Conservation (phyloP, 257 asterid species). For the Mentha longifolia region DNA sequence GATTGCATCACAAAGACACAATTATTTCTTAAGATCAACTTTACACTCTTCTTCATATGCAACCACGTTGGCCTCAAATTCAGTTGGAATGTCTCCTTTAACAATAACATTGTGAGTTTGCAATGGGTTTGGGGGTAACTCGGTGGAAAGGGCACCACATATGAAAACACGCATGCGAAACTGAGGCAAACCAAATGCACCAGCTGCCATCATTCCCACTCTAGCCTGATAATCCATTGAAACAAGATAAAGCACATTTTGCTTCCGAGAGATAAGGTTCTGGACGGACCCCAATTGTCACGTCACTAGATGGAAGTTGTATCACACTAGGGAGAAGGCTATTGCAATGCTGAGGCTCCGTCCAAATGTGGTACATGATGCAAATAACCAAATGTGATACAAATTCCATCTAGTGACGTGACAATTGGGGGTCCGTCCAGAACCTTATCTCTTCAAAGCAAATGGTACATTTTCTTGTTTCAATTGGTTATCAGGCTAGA, state of each 20-base stretch:
- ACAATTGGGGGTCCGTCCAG: no score
- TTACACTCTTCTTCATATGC: slow-evolving; percentile 46
- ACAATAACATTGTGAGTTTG: slow-evolving; percentile 71
- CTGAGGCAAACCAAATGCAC: slow-evolving; percentile 87
- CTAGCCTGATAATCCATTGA: slow-evolving; percentile 74
- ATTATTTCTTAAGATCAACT: slow-evolving; percentile 43
- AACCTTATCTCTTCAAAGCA: no score
- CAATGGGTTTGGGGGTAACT: slow-evolving; percentile 74
- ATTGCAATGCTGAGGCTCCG: no score
- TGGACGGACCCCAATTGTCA: no score
- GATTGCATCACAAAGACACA: slow-evolving; percentile 72
- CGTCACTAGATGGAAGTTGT: no score
- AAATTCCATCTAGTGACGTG: no score
- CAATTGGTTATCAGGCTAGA: slow-evolving; percentile 72
- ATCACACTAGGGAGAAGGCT: no score
- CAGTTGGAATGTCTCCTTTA: slow-evolving; percentile 61
- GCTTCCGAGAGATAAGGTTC: no score
- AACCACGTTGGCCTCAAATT: slow-evolving; percentile 67
- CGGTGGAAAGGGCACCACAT: slow-evolving; percentile 80
- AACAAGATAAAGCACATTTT: no score
- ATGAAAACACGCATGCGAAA: slow-evolving; percentile 74
- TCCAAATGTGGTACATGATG: no score
- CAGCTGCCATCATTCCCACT: slow-evolving; percentile 88
- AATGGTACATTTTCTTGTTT: slow-evolving; percentile 63
- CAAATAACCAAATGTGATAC: no score